Evolutionary conservation across 371 early-diverging fungal genomes (phyloP).

Genomic region (Mucor ambiguus): DNA sequence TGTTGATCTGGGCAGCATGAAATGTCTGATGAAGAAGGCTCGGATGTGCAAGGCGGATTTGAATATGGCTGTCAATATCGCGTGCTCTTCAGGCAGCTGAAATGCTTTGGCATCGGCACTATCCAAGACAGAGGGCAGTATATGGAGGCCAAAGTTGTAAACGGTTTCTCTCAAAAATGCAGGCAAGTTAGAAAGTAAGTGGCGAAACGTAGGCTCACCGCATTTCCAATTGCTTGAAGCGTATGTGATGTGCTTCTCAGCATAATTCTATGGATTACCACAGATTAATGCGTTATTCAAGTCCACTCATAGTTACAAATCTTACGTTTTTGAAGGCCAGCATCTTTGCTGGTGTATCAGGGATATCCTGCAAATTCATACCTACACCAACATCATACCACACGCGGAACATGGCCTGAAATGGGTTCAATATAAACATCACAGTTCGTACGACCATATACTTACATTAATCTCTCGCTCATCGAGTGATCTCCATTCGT

Average conservation of each 20-base stretch:
- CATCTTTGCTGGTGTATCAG: constrained; percentile 34
- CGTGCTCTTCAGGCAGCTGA: constrained; percentile 26
- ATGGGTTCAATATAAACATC: not conserved
- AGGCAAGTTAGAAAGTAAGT: constrained; percentile 3
- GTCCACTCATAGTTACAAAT: not conserved
- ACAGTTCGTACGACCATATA: not conserved
- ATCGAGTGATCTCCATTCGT: constrained; percentile 44
- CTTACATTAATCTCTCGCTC: constrained; percentile 45
- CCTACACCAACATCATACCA: constrained; percentile 35
- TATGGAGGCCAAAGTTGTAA: not conserved
- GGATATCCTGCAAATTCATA: constrained; percentile 52
- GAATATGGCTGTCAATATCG: constrained; percentile 9
- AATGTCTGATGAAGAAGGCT: constrained; percentile 12
- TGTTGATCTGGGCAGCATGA: constrained; percentile 12
- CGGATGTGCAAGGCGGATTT: not conserved
- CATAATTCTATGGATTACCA: constrained; percentile 12
- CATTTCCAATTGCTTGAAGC: constrained; percentile 16
- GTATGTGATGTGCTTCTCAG: constrained; percentile 10
- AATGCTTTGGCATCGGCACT: constrained; percentile 27
- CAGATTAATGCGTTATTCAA: not conserved
- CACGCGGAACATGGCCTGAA: constrained; percentile 28
- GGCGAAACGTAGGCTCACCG: constrained; percentile 9
- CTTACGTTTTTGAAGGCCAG: constrained; percentile 29
- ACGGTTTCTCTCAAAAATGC: constrained; percentile 4
- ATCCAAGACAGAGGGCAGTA: constrained; percentile 7